These are phyloP conservation scores for Fraxinus ornus DNA, from an alignment of 305 asterid species.

Conservation along the genomic window DNA sequence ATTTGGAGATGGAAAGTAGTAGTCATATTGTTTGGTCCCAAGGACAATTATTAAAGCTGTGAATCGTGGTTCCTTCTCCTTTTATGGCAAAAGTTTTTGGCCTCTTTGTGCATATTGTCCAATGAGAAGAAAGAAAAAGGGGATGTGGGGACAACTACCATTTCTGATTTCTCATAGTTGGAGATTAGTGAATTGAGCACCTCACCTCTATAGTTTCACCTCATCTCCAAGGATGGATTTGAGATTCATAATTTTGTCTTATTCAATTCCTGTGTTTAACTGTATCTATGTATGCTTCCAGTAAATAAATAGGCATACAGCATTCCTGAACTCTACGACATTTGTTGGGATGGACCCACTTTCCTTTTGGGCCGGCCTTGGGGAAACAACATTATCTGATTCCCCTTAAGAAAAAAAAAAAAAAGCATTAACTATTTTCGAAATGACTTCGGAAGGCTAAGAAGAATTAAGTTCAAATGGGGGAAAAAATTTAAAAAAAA, in stretches of 20 bases:
- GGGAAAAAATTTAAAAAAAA: no score
- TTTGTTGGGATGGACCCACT: slow-evolving; percentile 14
- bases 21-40: background rate
- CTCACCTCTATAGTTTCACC: background rate
- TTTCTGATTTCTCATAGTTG: slow-evolving; percentile 14
- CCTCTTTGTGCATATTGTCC: slow-evolving; percentile 22
- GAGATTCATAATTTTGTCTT: background rate
- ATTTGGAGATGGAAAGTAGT: background rate
- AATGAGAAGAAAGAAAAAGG: background rate
- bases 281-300: background rate
- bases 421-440: background rate
- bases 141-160: slow-evolving; percentile 5
- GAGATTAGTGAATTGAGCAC: background rate
- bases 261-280: background rate
- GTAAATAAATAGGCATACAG: background rate
- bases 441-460: no score
- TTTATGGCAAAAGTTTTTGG: slow-evolving; percentile 24
- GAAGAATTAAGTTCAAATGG: no score
- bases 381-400: background rate
- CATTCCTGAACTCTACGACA: background rate
- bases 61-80: background rate
- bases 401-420: background rate
- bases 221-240: slow-evolving; percentile 3
- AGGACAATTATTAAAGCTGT: background rate
- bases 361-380: slow-evolving; percentile 32